Evolutionary conservation across 2,329 filamentous ascomycete genomes (phyloP), one percentile per base, ranked within the genome.

Genomic region (Paracoccidioides brasiliensis): DNA sequence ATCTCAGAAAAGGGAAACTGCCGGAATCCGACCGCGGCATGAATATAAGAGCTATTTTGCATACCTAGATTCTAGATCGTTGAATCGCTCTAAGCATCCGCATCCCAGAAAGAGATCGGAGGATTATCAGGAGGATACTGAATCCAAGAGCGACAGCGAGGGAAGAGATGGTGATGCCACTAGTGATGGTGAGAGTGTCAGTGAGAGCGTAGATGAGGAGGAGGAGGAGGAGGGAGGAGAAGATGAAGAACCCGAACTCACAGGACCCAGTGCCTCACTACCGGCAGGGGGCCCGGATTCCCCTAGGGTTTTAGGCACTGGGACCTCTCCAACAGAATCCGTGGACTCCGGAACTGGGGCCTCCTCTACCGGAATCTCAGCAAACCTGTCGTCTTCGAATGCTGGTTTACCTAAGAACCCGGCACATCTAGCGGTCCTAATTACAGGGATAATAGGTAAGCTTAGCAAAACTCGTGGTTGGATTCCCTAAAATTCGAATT

Each of bases 121-220:
- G 7, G 42, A 42, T 6, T 38, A 35, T 28, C 37, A 52, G 22
- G 37, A 52, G 12, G 37, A 41, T 9, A 6, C 15, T 10, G 50
- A 42, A 41, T 42, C 50, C 22, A 30, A 45, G 8, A 32, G 41
- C 9, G 52, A 53, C 3, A 6, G 52, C 52, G 30, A 43, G 14
- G 52, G 45, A 35, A 53, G 52, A 15, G 55, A 51, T 54, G 52
- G 53, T 40, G 57, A 57, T 52, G 48, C 56, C 41, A 38, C 52
- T 43, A 52, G 50, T 32, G 37, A n/a, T 5, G 50, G 40, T 51
- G 48, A 51, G 35, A 30, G 15, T 35, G 35, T 22, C 2, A 22
- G 42, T 22, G 42, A 15, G 41, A 55, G 56, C 55, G 56, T 53
- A 55, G 58, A 51, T 49, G 54, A 56, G 54, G 37, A 56, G 42